A percentile compares a stretch with the other conserved stretches of the same genome.
Conservation (phyloP, 1,284 basidiomycete species). For the Tilletia caries region DNA sequence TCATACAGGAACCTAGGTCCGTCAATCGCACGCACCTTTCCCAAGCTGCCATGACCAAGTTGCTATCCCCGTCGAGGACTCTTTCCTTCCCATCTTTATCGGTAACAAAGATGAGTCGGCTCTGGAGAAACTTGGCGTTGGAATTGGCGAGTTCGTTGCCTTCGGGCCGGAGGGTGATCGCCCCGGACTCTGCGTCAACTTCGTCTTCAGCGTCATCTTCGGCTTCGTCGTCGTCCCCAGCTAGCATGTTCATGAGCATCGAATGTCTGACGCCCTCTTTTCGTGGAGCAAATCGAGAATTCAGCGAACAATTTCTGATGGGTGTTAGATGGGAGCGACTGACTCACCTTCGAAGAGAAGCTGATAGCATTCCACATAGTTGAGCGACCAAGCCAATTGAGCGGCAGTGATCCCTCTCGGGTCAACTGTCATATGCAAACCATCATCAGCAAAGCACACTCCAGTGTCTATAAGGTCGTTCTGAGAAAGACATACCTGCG, state of each 20-base stretch:
- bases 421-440: constrained; percentile 29
- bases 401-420: constrained; percentile 42
- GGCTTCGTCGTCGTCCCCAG: constrained; percentile 30
- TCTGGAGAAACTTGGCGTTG: constrained; percentile 71
- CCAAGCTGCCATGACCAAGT: constrained; percentile 66
- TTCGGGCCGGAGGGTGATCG: constrained; percentile 17
- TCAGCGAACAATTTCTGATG: constrained; percentile 65
- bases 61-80: constrained; percentile 66
- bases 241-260: constrained; percentile 34
- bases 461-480: no score
- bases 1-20: no score
- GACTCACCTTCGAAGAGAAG: constrained; percentile 35
- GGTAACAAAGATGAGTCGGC: constrained; percentile 66
- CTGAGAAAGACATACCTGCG: constrained; percentile 60
- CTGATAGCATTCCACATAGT: constrained; percentile 35
- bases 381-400: constrained; percentile 45
- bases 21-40: constrained; percentile 60
- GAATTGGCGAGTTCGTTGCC: constrained; percentile 56
- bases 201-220: constrained; percentile 16
- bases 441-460: constrained; percentile 18
- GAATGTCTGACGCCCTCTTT: constrained; percentile 55
- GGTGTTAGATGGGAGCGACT: neutral
- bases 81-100: constrained; percentile 71
- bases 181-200: constrained; percentile 62
- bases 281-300: constrained; percentile 74